These are phyloP conservation scores for Allium sativum DNA, from an alignment of 106 monocot genomes.

Conservation along the genomic window DNA sequence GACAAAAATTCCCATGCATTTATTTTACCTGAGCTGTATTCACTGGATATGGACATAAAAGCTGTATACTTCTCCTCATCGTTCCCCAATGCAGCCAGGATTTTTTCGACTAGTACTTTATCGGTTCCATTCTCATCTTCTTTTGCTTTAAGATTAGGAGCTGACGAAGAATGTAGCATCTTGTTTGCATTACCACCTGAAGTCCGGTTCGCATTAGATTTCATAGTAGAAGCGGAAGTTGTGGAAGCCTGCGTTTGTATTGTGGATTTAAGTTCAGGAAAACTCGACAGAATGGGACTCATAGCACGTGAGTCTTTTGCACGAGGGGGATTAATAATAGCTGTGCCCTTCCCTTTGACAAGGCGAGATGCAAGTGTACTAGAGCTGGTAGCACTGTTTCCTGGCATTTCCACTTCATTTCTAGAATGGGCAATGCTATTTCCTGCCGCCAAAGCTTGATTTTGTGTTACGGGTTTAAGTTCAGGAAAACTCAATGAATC, in stretches of 20 bases:
- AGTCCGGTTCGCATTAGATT: slow-evolving; percentile 13
- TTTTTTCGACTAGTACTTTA: slow-evolving; percentile 67
- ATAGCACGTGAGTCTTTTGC: no score
- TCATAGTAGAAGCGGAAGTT: not conserved
- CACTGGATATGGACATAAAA: slow-evolving; percentile 66
- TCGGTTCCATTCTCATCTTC: slow-evolving; percentile 57
- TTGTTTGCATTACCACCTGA: slow-evolving; percentile 9
- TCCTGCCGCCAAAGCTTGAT: not conserved
- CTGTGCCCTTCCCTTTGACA: slow-evolving; percentile 20
- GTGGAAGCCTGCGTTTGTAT: not conserved
- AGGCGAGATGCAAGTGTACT: slow-evolving; percentile 43
- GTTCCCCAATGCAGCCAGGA: slow-evolving; percentile 37
- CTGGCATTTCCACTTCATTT: no score
- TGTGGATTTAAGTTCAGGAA: slow-evolving; percentile 7
- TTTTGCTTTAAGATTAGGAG: slow-evolving; percentile 32
- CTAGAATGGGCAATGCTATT: no score
- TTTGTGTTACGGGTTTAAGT: not conserved
- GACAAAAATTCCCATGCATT: slow-evolving; percentile 64
- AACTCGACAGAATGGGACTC: not conserved
- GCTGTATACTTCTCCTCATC: slow-evolving; percentile 66
- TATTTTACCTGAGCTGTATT: slow-evolving; percentile 55
- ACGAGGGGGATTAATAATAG: slow-evolving; percentile 14
- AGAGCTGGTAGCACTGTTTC: no score
- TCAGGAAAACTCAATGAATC: slow-evolving; percentile 11
- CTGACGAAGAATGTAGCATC: slow-evolving; percentile 61